Evolutionary conservation across 208 protist species (phyloP).

Genomic region (Crithidia expoeki): DNA sequence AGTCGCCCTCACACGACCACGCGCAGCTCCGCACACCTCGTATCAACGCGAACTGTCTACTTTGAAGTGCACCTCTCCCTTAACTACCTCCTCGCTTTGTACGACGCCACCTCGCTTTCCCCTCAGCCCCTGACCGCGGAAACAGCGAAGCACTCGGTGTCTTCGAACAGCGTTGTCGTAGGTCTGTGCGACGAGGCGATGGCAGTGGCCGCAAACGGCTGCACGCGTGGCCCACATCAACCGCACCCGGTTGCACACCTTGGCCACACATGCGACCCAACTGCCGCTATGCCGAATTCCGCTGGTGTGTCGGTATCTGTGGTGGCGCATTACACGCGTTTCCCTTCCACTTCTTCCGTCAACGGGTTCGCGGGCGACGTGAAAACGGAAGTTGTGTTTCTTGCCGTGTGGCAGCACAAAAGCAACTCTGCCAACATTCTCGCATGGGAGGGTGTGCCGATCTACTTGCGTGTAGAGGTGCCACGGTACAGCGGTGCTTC

Average conservation of each 20-base stretch:
- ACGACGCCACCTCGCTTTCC: constrained; percentile 7
- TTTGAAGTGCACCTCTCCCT: constrained; percentile 78
- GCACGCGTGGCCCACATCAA: constrained; percentile 19
- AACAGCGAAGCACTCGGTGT: neutral
- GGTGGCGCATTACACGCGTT: constrained; percentile 19
- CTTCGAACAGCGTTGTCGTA: constrained; percentile 30
- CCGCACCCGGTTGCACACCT: constrained; percentile 26
- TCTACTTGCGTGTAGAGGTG: constrained; percentile 31
- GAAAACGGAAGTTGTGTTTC: constrained; percentile 10
- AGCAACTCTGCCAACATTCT: constrained; percentile 13
- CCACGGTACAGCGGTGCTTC: neutral
- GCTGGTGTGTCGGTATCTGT: constrained; percentile 33
- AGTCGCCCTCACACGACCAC: neutral
- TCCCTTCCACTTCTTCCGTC: neutral
- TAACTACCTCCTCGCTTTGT: constrained; percentile 49
- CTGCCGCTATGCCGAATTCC: neutral
- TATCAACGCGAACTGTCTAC: constrained; percentile 39
- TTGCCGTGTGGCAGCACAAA: constrained; percentile 26
- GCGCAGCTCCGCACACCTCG: neutral
- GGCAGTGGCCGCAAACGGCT: constrained; percentile 30
- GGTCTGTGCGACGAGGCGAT: constrained; percentile 25
- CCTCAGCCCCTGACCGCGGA: neutral
- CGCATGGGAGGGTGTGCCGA: neutral
- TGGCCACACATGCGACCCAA: constrained; percentile 17
- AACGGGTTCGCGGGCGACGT: neutral